Conservation (phyloP, 2,329 filamentous ascomycete species). For the Penicillium verrucosum region DNA sequence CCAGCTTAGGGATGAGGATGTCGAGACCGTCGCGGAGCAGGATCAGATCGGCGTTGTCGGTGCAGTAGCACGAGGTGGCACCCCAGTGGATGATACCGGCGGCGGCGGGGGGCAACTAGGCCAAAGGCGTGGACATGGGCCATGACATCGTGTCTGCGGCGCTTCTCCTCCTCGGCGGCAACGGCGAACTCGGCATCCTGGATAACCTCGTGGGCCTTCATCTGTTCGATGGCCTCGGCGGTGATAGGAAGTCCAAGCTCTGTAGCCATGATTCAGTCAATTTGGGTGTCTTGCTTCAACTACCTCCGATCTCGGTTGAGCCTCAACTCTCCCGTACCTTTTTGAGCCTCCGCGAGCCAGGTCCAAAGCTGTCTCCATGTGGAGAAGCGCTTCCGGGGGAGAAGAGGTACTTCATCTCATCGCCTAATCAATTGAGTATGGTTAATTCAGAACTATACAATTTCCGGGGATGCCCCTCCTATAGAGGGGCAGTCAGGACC, state of each 20-base stretch:
- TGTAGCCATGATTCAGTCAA: slow-evolving; percentile 27
- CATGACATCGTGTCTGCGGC: slow-evolving; percentile 63
- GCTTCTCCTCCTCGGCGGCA: slow-evolving; percentile 73
- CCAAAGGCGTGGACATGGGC: slow-evolving; percentile 73
- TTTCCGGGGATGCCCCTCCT: slow-evolving; percentile 11
- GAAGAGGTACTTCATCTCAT: slow-evolving; percentile 77
- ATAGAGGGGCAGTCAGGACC: slow-evolving; percentile 7
- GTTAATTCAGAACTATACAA: slow-evolving; percentile 15
- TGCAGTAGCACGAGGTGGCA: slow-evolving; percentile 57
- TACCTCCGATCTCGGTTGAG: slow-evolving; percentile 14
- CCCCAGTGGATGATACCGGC: slow-evolving; percentile 81
- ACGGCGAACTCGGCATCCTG: slow-evolving; percentile 75
- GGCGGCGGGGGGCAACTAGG: slow-evolving; percentile 68
- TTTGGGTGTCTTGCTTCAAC: slow-evolving; percentile 11
- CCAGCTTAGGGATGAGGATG: slow-evolving; percentile 72
- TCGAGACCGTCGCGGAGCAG: slow-evolving; percentile 72
- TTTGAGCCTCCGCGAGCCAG: slow-evolving; percentile 76
- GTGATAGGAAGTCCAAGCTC: slow-evolving; percentile 75
- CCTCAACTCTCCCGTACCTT: slow-evolving; percentile 36
- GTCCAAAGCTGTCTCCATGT: slow-evolving; percentile 87
- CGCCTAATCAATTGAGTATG: slow-evolving; percentile 31
- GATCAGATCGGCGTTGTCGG: slow-evolving; percentile 75
- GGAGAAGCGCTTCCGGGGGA: slow-evolving; percentile 68
- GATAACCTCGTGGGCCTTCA: slow-evolving; percentile 70
- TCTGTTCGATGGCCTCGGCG: slow-evolving; percentile 69